phyloP scores from a whole-genome alignment of 2,329 filamentous ascomycete genomes.

The Epichloe sylvatica region DNA sequence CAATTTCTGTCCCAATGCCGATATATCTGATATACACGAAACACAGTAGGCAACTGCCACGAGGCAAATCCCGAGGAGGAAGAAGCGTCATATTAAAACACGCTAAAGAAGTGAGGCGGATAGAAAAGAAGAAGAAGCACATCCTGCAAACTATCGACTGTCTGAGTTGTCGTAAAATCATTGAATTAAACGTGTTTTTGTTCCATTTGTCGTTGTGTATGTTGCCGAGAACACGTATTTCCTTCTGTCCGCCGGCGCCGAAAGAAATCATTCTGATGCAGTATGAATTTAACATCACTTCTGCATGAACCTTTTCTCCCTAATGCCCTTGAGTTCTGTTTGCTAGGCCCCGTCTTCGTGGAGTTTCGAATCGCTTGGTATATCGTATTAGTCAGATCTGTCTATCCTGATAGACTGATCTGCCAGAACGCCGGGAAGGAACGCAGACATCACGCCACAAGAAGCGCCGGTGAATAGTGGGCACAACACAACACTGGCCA shows the following conservation, averaged over 20 bases:
- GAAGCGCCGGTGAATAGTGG: background rate
- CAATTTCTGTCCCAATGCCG: no score
- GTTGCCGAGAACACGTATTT: background rate
- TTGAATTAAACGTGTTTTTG: background rate
- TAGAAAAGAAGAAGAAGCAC: no score
- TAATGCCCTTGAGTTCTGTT: background rate
- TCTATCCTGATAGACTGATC: background rate
- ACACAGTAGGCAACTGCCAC: no score
- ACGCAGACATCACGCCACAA: constrained; percentile 3
- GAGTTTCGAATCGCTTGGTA: background rate
- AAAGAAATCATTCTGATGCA: background rate
- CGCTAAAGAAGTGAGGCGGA: no score
- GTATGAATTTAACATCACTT: background rate
- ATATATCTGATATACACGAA: no score
- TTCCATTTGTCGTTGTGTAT: background rate
- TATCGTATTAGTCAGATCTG: background rate
- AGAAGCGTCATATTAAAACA: no score
- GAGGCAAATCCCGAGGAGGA: no score
- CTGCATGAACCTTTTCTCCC: background rate
- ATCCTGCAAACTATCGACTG: no score
- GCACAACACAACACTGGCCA: constrained; percentile 4
- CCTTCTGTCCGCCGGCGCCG: background rate
- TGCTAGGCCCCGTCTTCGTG: background rate
- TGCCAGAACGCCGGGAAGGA: background rate
- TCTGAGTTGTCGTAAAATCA: background rate